Evolutionary conservation across 306 rosid genomes (phyloP), one percentile per base, ranked within the genome.

Genomic region (Prunus mira): DNA sequence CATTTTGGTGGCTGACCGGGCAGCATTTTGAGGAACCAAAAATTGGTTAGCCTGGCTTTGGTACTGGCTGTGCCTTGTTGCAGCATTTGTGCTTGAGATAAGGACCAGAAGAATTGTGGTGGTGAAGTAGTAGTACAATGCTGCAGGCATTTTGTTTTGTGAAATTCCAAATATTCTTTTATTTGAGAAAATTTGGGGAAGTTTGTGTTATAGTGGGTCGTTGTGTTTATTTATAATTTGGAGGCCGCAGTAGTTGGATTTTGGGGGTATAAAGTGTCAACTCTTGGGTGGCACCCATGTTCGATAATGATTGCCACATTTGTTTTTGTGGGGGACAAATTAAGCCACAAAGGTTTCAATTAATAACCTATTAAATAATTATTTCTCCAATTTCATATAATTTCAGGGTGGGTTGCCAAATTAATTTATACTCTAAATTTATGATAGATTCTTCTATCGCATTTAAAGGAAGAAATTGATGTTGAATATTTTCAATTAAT

Each of bases 261-360:
- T 17, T 69, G 12, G 70, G 65, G 55, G 64, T 30, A 38, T 73
- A 52, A 73, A 76, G 83, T 80, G 86, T 89, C 87, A 83, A 87
- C 84, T 65, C 5, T 80, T 80, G 79, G 88, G 93, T 91, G 97
- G 93, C 95, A 89, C 76, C 93, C 97, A 91, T 81, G 98, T 94
- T 91, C 96, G 76, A 76, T 85, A 68, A 86, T 94, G 78, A 84
- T 91, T 76, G 83, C 83, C 79, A 72, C 83, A 62, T 71, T 73
- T 71, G 20, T 65, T 76, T 76, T 78, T 38, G 46, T 28, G 58
- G 60, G 66, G 46, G 66, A 2, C 71, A 9, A 41, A 51, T 64
- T 62, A 18, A 15, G 61, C 61, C 27, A 13, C 57, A 71, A 64
- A 49, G 34, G 5, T 49, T 70, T 67, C 25, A 17, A 38, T 52